phyloP scores from a whole-genome alignment of 768 basidiomycete species.

The Strobilomyces echinocephalus region DNA sequence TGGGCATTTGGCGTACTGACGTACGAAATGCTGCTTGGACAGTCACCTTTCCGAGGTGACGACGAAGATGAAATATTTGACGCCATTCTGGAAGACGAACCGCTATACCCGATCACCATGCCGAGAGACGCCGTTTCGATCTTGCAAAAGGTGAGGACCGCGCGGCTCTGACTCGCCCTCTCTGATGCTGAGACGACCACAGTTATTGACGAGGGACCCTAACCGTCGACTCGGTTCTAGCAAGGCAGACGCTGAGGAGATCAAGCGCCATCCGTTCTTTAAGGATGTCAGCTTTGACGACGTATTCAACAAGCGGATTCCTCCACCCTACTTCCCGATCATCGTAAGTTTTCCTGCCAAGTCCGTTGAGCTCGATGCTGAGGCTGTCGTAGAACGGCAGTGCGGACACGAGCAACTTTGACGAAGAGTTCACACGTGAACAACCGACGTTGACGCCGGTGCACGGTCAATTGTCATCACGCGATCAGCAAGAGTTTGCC shows the following conservation, averaged over 20 bases:
- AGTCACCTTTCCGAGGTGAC: constrained; percentile 98
- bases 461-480: constrained; percentile 83
- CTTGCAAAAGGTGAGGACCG: constrained; percentile 71
- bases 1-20: constrained; percentile 99
- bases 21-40: constrained; percentile 98
- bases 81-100: constrained; percentile 97
- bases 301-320: constrained; percentile 94
- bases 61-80: constrained; percentile 99
- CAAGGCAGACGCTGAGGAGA: constrained; percentile 92
- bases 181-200: constrained; percentile 6
- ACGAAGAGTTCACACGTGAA: constrained; percentile 95
- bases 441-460: constrained; percentile 97
- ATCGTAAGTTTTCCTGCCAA: constrained; percentile 56
- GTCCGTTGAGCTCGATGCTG: constrained; percentile 2
- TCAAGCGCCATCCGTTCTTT: constrained; percentile 98
- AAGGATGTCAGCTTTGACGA: constrained; percentile 97
- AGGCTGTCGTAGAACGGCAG: constrained; percentile 58
- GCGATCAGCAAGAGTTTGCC: constrained; percentile 93
- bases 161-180: neutral
- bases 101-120: constrained; percentile 98
- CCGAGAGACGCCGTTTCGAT: constrained; percentile 95
- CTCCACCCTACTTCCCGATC: constrained; percentile 94
- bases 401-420: constrained; percentile 90
- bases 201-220: constrained; percentile 94
- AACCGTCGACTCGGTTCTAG: constrained; percentile 84